Evolutionary conservation across 2,329 filamentous ascomycete genomes (phyloP), one percentile per base, ranked within the genome.

Genomic region (Cladosporium colombiae): DNA sequence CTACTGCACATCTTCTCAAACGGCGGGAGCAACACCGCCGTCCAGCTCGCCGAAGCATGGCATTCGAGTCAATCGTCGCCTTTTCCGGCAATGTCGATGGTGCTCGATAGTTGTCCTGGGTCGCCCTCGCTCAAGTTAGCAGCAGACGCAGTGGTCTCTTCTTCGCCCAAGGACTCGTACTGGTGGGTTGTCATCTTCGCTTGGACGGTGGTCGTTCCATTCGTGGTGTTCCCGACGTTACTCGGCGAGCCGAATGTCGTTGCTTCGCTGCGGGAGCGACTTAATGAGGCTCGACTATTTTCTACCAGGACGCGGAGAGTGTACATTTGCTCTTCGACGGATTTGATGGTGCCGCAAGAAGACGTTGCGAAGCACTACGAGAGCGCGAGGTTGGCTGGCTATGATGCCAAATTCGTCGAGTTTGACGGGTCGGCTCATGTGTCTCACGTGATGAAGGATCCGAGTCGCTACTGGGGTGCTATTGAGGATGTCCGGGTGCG

Each of bases 321-420:
- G 66, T 89, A 87, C 74, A 68, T 88, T 31, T 89, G 88, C 72
- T 86, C 85, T 68, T 83, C 82, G 67, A 81, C 81, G 55, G 87
- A 89, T 68, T 78, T 82, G 46, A 80, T 89, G 67, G 86, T 89
- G 14, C 73, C 77, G 4, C 84, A 81, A 74, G 72, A 83, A 65
- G 85, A 88, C 66, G 82, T 88, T 40, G 31, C 37, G 5, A 40
- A 21, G 1, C 55, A 57, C 55, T 57, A 18, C 21, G 55, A 57
- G 21, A 57, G 55, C 13, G 55, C 55, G 6, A n/a, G 21, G 21
- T 23, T 21, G 21, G n/a, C 21, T 25, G 55, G 55, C 4, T 57
- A 57, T 27, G 33, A 21, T 35, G 55, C 55, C 8, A 18, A 27
- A 33, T 31, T 57, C 13, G 55, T 57, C 16, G 21, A 57, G 21